Percentiles rank a stretch among this genome's conserved stretches.
Evolutionary conservation across 2,329 filamentous ascomycete species (phyloP).

Genomic region (Fusarium sterilihyphosum): DNA sequence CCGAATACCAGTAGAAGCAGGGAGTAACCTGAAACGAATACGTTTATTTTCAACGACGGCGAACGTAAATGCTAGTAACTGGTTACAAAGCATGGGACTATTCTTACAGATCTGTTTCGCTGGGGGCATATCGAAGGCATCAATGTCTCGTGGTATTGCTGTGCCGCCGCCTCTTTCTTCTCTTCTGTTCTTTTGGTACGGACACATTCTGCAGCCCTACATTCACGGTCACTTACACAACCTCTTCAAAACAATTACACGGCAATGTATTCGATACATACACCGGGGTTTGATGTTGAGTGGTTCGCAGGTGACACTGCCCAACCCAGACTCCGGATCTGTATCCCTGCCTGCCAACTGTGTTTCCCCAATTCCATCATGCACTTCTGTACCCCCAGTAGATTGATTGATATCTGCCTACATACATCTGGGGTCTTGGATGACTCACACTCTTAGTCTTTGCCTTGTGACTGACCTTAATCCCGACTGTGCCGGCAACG

Average conservation of each 20-base stretch:
- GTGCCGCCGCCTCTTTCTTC: conserved; percentile 27
- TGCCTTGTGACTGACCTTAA: conserved; percentile 15
- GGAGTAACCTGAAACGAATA: conserved; percentile 36
- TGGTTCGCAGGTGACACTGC: conserved; percentile 30
- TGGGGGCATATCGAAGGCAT: conserved; percentile 10
- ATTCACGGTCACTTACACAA: conserved; percentile 7
- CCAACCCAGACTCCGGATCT: conserved; percentile 25
- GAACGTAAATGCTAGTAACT: background rate
- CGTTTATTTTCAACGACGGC: conserved; percentile 9
- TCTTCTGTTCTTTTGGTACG: background rate
- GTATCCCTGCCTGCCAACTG: conserved; percentile 39
- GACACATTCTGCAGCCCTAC: conserved; percentile 26
- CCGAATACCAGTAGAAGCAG: conserved; percentile 8
- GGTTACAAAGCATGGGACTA: background rate
- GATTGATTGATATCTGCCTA: background rate
- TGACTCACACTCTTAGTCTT: conserved; percentile 36
- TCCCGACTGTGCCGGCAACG: conserved; percentile 23
- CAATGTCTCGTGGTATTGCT: conserved; percentile 10
- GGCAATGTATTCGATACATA: background rate
- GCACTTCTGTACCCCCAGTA: background rate
- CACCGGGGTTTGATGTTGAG: conserved; percentile 18
- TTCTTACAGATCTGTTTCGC: conserved; percentile 1
- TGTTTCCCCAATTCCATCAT: conserved; percentile 9
- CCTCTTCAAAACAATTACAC: background rate
- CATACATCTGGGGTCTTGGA: conserved; percentile 22